Conservation (phyloP, 352 stramenopile species). For the Pythium sp. region DNA sequence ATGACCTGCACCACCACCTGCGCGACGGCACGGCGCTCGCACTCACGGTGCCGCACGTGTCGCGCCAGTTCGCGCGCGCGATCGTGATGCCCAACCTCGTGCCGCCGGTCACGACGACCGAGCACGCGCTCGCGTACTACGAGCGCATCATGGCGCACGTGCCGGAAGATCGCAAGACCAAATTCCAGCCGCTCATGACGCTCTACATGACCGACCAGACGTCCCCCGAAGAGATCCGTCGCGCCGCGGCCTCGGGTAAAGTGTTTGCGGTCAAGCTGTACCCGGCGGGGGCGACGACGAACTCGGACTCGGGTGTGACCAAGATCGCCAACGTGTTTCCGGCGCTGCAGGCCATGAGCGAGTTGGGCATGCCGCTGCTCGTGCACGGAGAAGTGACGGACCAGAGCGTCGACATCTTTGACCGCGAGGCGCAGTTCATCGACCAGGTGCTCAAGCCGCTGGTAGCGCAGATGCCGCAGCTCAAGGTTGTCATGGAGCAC, state of each 20-base stretch:
- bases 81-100: constrained; percentile 99
- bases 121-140: constrained; percentile 94
- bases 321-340: constrained; percentile 94
- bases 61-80: constrained; percentile 79
- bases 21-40: constrained; percentile 85
- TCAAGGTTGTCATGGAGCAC: constrained; percentile 99
- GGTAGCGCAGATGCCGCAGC: constrained; percentile 88
- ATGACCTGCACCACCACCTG: constrained; percentile 99
- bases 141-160: constrained; percentile 91
- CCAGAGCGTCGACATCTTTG: constrained; percentile 95
- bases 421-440: constrained; percentile 97
- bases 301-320: constrained; percentile 97
- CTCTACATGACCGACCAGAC: constrained; percentile 99
- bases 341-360: constrained; percentile 74
- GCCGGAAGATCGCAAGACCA: constrained; percentile 41
- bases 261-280: constrained; percentile 98
- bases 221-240: constrained; percentile 93
- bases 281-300: constrained; percentile 96
- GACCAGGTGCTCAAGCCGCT: constrained; percentile 94
- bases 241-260: constrained; percentile 82
- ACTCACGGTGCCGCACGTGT: constrained; percentile 81
- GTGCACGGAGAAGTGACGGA: constrained; percentile 97
- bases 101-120: constrained; percentile 95
- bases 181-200: constrained; percentile 96
- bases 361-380: constrained; percentile 91